Evolutionary conservation across 139 green algal genomes (phyloP), one percentile per base, ranked within the genome.

Genomic region (Asterochloris erici): DNA sequence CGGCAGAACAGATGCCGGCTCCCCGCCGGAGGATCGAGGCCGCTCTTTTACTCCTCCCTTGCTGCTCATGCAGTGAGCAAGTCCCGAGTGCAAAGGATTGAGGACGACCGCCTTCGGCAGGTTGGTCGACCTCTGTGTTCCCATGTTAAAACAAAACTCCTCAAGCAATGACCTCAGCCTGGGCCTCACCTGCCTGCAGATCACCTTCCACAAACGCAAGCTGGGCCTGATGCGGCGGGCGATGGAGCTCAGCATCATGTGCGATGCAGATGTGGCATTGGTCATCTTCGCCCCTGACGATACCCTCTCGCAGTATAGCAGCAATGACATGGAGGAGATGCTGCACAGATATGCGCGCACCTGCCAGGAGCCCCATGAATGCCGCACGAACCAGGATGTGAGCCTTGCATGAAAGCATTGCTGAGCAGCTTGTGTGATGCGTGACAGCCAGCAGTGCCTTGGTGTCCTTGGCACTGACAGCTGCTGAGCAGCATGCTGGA

Each of bases 181-280:
- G 17, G 17, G 12, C 38, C 23, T 26, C 47, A 24, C 24, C 15
- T 68, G n/a, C 24, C 24, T 69, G 68, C 77, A 90, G 89, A 87
- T 84, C 4, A 88, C 83, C 21, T 92, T 91, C 68, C 70, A 82
- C 4, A 71, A 73, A 28, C 89, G 93, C 21, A 97, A 97, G 86
- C 95, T 95, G 71, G 89, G 88, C 6, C 86, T 97, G 11, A 90
- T 97, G 85, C 91, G 91, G 66, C 93, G 94, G 54, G 94, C 93
- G 0, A 96, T 95, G 93, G 94, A 97, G 85, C 87, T 97, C 60
- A 92, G 86, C 70, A 88, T 95, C 19, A 87, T 97, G 23, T 93
- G 90, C 84, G 92, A 94, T 87, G 96, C 92, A 81, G 89, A 95
- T 23, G 92, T 97, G 17, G 92, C 85, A 9, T 78, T 97, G 17